Base-by-base conservation (phyloP, 306 rosid genomes). In the Cajanus cajan region DNA sequence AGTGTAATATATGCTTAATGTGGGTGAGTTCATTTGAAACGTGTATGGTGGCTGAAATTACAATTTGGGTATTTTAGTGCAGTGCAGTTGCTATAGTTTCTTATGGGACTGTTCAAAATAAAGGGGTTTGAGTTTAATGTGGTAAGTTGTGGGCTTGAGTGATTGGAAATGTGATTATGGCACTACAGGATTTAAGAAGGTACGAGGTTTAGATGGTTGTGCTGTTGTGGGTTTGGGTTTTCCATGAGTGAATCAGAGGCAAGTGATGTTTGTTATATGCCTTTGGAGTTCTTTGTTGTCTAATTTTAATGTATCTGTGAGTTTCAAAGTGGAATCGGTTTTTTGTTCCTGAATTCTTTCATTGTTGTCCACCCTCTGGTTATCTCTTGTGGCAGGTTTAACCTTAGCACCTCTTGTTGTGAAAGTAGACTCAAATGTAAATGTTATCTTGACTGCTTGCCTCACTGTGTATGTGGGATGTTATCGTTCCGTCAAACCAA, bases 401-500 rank as follows among this genome's bases (percentile, higher is more conserved):
- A 83, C 97, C 7, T 66, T 91, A 69, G 94, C 97, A 34, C 97
- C 97, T 19, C 97, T 91, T 75, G 85, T 89, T 74, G 80, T 85
- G 83, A 91, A 78, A 78, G 90, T 91, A 78, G 88, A 91, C 83
- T 87, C 97, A 64, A 91, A 91, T 73, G 50, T 88, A 85, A 91
- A 91, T 78, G 97, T 91, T 57, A 57, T 91, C 61, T 79, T 91
- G 87, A 91, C 94, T 22, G 97, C 97, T 13, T 81, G 90, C 82
- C 92, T 89, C 78, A 69, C 92, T 21, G 94, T 91, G 74, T 91
- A 54, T 36, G 97, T 91, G 79, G 97, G 94, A 45, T 91, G 97
- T 78, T 90, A 86, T 70, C 89, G 97, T 81, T 91, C 94, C 7
- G 94, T 91, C 85, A 91, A 91, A 86, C 91, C 94, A 66, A 91